Evolutionary conservation across 1,139 yeast genomes (phyloP).

Genomic region (Suhomyces panamericanus): DNA sequence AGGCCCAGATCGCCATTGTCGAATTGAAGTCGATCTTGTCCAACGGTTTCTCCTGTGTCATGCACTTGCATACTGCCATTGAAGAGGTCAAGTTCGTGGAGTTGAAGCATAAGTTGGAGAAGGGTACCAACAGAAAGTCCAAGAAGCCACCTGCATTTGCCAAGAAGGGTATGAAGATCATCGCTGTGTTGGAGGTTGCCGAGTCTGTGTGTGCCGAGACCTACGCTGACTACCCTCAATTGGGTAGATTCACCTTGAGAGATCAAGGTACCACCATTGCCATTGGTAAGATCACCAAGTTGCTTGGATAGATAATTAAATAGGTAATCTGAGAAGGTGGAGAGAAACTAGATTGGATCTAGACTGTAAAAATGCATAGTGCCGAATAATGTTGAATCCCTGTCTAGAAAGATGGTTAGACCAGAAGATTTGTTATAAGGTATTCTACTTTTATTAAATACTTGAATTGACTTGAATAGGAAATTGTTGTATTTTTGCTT

Average conservation of each 20-base stretch:
- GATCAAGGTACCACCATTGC: slow-evolving; percentile 98
- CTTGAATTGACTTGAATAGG: too few species aligned
- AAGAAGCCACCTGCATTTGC: slow-evolving; percentile 98
- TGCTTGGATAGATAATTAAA: slow-evolving; percentile 34
- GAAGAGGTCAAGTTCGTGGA: slow-evolving; percentile 87
- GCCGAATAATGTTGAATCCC: too few species aligned
- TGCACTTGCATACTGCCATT: slow-evolving; percentile 98
- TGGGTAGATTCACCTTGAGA: slow-evolving; percentile 97
- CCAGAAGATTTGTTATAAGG: too few species aligned
- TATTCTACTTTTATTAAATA: too few species aligned
- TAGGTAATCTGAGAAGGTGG: background rate
- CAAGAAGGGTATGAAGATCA: slow-evolving; percentile 97
- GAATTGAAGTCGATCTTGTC: slow-evolving; percentile 93
- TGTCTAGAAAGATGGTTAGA: too few species aligned
- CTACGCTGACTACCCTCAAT: slow-evolving; percentile 86
- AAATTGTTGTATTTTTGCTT: too few species aligned
- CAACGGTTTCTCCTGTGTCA: slow-evolving; percentile 94
- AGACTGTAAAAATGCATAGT: too few species aligned
- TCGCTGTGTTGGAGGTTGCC: slow-evolving; percentile 82
- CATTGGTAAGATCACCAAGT: slow-evolving; percentile 89
- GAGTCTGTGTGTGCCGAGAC: slow-evolving; percentile 94
- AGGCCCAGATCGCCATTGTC: slow-evolving; percentile 96
- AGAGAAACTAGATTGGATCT: background rate
- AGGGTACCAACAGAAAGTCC: slow-evolving; percentile 94
- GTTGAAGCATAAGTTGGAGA: slow-evolving; percentile 89